A percentile compares a stretch with the other conserved stretches of the same genome.
Evolutionary conservation across 1,284 basidiomycete genomes (phyloP).

Genomic region (Sporisorium exsertum): DNA sequence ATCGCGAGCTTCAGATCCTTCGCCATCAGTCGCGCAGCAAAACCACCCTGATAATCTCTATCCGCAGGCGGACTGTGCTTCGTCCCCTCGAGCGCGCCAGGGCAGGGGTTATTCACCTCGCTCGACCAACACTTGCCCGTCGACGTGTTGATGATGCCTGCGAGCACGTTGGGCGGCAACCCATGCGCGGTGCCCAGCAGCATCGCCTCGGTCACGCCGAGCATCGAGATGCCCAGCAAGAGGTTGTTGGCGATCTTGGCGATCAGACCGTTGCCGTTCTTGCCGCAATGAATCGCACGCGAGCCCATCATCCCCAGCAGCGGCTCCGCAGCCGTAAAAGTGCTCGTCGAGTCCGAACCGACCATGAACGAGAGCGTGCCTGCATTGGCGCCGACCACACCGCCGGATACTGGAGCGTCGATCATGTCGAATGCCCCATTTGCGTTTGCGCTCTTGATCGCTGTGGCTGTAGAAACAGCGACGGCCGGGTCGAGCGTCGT

Average conservation of each 20-base stretch:
- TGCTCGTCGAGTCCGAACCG: conserved; percentile 76
- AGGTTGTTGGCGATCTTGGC: conserved; percentile 67
- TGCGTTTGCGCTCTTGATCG: conserved; percentile 73
- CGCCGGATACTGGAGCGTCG: conserved; percentile 91
- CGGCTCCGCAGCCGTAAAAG: conserved; percentile 75
- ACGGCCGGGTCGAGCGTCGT: conserved; percentile 85
- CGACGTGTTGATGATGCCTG: conserved; percentile 64
- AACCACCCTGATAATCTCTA: conserved; percentile 78
- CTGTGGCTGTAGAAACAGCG: conserved; percentile 76
- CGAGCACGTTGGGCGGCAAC: conserved; percentile 52
- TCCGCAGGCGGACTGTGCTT: conserved; percentile 83
- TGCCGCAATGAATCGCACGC: conserved; percentile 84
- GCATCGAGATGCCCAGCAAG: conserved; percentile 62
- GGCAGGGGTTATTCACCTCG: conserved; percentile 88
- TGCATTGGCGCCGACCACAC: conserved; percentile 84
- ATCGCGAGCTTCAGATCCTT: conserved; percentile 64
- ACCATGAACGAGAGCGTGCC: conserved; percentile 87
- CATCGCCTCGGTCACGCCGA: conserved; percentile 63
- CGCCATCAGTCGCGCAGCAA: conserved; percentile 46
- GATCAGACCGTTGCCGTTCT: conserved; percentile 75
- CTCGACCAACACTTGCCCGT: conserved; percentile 79
- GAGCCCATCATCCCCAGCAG: conserved; percentile 78
- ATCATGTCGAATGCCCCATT: conserved; percentile 74
- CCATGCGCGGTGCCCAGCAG: conserved; percentile 61
- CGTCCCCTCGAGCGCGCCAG: conserved; percentile 74